phyloP scores from a whole-genome alignment of 1,284 basidiomycete species.

The Pulveroboletus sp. region DNA sequence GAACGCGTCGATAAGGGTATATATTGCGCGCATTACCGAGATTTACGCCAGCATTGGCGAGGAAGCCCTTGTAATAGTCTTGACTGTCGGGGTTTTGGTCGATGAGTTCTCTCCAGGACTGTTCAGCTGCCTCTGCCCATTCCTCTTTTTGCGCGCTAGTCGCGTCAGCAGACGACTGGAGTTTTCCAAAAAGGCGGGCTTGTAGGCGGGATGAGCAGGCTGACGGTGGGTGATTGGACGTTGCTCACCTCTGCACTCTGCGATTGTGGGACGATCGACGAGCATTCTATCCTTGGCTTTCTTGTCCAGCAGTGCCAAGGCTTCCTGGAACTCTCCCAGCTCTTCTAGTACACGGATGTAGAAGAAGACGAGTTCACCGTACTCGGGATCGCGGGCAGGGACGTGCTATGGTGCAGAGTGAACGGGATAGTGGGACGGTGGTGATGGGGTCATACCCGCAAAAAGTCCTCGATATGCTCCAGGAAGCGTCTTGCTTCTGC shows the following conservation, averaged over 20 bases:
- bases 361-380: slow-evolving; percentile 84
- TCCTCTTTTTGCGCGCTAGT: slow-evolving; percentile 40
- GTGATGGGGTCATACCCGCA: slow-evolving; percentile 47
- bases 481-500: slow-evolving; percentile 74
- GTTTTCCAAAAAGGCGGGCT: slow-evolving; percentile 74
- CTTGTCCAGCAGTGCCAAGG: slow-evolving; percentile 62
- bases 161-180: slow-evolving; percentile 64
- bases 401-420: slow-evolving; percentile 53
- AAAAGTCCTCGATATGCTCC: slow-evolving; percentile 63
- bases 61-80: slow-evolving; percentile 78
- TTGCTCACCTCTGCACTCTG: slow-evolving; percentile 67
- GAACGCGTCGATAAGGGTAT: not conserved
- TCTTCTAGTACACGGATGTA: slow-evolving; percentile 82
- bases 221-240: not conserved
- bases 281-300: slow-evolving; percentile 67
- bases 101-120: slow-evolving; percentile 79
- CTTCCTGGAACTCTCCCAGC: slow-evolving; percentile 64
- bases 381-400: slow-evolving; percentile 79
- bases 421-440: not conserved
- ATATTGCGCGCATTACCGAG: slow-evolving; percentile 49
- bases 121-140: slow-evolving; percentile 29
- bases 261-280: slow-evolving; percentile 70
- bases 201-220: slow-evolving; percentile 16
- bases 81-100: slow-evolving; percentile 86
- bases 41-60: slow-evolving; percentile 66